These are phyloP conservation scores for Amylostereum areolatum DNA, from an alignment of 1,284 basidiomycete species.

Conservation along the genomic window DNA sequence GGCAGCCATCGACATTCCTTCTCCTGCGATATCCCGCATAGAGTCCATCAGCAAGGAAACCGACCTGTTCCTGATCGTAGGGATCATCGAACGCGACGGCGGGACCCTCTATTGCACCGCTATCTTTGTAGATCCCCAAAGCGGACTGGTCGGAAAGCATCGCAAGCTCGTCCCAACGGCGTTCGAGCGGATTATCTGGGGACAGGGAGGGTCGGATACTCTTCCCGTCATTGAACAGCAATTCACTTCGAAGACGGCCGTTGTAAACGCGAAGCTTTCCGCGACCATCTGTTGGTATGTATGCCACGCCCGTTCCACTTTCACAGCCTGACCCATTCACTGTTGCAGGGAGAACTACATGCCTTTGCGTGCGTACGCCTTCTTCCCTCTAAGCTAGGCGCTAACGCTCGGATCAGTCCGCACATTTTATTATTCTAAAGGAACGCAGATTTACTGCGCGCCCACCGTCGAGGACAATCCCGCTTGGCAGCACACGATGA, in stretches of 20 bases:
- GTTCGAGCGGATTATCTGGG: conserved; percentile 66
- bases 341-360: conserved; percentile 63
- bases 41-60: conserved; percentile 44
- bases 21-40: conserved; percentile 41
- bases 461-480: conserved; percentile 67
- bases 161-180: conserved; percentile 73
- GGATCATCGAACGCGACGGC: conserved; percentile 60
- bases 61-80: conserved; percentile 59
- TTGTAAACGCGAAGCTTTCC: conserved; percentile 39
- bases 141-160: conserved; percentile 60
- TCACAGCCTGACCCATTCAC: too few species aligned
- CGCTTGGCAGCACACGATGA: conserved; percentile 62
- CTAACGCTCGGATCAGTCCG: conserved; percentile 33
- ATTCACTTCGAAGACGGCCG: conserved; percentile 8
- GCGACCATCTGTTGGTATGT: conserved; percentile 62
- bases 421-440: conserved; percentile 55
- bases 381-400: too few species aligned
- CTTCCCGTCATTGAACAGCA: conserved; percentile 24
- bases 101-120: conserved; percentile 70
- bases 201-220: conserved; percentile 38
- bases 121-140: conserved; percentile 54
- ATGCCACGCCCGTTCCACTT: too few species aligned
- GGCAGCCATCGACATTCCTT: conserved; percentile 54
- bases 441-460: conserved; percentile 62
- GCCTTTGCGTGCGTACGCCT: conserved; percentile 44